Base-by-base conservation (phyloP, 768 basidiomycete species). In the Tylopilus intermedius region DNA sequence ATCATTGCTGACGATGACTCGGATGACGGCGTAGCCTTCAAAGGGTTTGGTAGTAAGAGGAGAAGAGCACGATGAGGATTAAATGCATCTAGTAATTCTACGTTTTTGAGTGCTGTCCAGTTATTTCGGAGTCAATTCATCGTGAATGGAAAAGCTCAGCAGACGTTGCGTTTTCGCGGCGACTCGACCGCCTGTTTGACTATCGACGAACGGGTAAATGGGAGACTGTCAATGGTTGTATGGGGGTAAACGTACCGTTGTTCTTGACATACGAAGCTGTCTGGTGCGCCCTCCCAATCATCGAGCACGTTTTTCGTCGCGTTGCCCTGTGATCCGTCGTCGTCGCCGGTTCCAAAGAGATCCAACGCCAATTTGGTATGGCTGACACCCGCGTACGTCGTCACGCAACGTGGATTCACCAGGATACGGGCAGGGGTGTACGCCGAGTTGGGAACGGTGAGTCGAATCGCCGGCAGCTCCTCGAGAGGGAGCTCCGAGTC, bases 201-300 rank as follows among this genome's bases (percentile, higher is more conserved):
- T 90, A 51, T 27, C 27, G 47, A 26, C 47, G 15, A 52, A 50
- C 2, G 37, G 0, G 37, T 62, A 10, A 58, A 45, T 40, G 18
- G 30, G 33, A 18, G 2, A 41, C 8, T 11, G 13, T 58, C 26
- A 5, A 21, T 11, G 15, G 11, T 59, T 30, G 33, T 29, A 24
- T 18, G 22, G 50, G 54, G 27, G 5, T 18, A 38, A 18, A 56
- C 81, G 45, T 50, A 88, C 88, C 79, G 79, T 68, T 92, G 90
- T 69, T 99, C 96, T 72, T 98, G 96, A 64, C 96, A 99, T 6
- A 97, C 94, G 70, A 96, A 99, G 58, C 88, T 92, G 67, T 97
- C 94, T 0, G 96, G 96, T 5, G 96, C 92, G 26, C 91, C 90
- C 50, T 92, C 88, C 94, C 94, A 98, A 65, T 96, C 92, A 43